Percentiles rank a stretch among this genome's conserved stretches.
Evolutionary conservation across 768 basidiomycete genomes (phyloP).

Genomic region (Suillus subluteus): DNA sequence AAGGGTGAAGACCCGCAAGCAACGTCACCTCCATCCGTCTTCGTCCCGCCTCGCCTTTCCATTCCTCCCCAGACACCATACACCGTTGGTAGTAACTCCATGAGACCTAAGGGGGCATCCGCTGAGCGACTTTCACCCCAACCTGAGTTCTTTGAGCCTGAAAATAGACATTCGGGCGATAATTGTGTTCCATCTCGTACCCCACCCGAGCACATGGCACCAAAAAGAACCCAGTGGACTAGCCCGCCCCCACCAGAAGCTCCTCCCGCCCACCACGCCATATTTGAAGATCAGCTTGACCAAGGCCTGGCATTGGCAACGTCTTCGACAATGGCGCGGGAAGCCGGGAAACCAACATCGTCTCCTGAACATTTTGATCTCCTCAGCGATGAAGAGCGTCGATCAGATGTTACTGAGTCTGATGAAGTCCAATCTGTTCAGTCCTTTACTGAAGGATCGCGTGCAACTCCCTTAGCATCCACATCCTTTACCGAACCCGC

Average conservation of each 20-base stretch:
- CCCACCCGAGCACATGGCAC: constrained; percentile 79
- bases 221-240: constrained; percentile 80
- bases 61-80: constrained; percentile 73
- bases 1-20: constrained; percentile 55
- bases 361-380: constrained; percentile 64
- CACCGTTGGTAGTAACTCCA: constrained; percentile 63
- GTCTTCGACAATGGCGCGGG: constrained; percentile 60
- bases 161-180: constrained; percentile 34
- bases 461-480: constrained; percentile 25
- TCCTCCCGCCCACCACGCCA: constrained; percentile 61
- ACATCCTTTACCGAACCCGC: constrained; percentile 14
- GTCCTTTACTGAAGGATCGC: constrained; percentile 61
- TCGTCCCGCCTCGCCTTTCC: constrained; percentile 49
- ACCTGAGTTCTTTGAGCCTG: constrained; percentile 49
- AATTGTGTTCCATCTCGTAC: constrained; percentile 43
- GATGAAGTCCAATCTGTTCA: constrained; percentile 73
- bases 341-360: constrained; percentile 51
- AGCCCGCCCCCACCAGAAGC: constrained; percentile 84
- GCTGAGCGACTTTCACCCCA: constrained; percentile 58
- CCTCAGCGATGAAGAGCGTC: constrained; percentile 66
- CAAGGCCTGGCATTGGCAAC: constrained; percentile 72
- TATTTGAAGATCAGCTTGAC: constrained; percentile 71
- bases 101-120: constrained; percentile 49
- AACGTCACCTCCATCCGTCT: constrained; percentile 43
- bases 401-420: constrained; percentile 61